Evolutionary conservation across 2,329 filamentous ascomycete genomes (phyloP).

Genomic region (Verticillium nubilum): DNA sequence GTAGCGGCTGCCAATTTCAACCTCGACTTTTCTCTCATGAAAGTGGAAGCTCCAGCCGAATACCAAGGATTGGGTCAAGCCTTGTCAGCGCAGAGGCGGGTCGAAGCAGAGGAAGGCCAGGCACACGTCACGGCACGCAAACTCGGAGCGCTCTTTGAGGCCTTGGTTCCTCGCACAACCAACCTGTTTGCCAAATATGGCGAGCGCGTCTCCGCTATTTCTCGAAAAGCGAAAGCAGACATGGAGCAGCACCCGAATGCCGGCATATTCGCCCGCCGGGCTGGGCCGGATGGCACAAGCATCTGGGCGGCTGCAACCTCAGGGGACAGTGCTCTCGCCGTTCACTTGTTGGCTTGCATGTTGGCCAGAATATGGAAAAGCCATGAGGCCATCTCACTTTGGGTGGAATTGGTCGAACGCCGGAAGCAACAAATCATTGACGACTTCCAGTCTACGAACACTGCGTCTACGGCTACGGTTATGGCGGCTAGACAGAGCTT

Average conservation of each 20-base stretch:
- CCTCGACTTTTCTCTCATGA: constrained; percentile 35
- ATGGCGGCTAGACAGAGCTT: constrained; percentile 7
- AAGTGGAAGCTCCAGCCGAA: constrained; percentile 30
- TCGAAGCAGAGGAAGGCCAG: constrained; percentile 29
- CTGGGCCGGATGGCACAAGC: constrained; percentile 19
- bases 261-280: constrained; percentile 9
- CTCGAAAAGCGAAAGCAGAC: neutral
- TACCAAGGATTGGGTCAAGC: constrained; percentile 21
- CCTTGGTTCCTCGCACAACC: constrained; percentile 2
- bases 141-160: constrained; percentile 29
- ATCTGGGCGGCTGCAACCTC: constrained; percentile 27
- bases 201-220: constrained; percentile 11
- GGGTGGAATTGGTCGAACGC: constrained; percentile 23
- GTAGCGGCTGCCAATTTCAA: constrained; percentile 20
- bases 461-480: neutral
- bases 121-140: constrained; percentile 27
- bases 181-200: constrained; percentile 15
- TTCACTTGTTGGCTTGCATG: constrained; percentile 27
- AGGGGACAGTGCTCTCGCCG: constrained; percentile 14
- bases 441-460: constrained; percentile 2
- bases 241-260: neutral
- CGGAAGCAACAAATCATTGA: neutral
- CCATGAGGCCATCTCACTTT: constrained; percentile 23
- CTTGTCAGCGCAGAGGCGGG: constrained; percentile 22
- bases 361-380: constrained; percentile 23